phyloP scores from a whole-genome alignment of 1,139 yeast species.

The Tardiomyces digboiensis region DNA sequence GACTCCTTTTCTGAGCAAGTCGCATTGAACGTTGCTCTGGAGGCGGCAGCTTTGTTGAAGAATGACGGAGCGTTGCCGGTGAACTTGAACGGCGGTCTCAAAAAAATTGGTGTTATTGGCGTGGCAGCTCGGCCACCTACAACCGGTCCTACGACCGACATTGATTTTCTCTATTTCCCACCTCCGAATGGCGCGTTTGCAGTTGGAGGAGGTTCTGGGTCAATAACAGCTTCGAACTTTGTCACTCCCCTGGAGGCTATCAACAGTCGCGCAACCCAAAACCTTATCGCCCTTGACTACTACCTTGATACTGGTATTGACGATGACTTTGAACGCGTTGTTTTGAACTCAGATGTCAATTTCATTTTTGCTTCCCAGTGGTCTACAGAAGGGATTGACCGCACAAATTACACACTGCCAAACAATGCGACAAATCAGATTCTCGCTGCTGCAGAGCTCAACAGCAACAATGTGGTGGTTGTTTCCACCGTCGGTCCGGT shows the following conservation, averaged over 20 bases:
- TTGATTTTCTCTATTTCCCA: constrained; percentile 18
- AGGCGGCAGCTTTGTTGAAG: constrained; percentile 44
- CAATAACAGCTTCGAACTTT: constrained; percentile 44
- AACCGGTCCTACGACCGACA: constrained; percentile 31
- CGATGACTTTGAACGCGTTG: constrained; percentile 36
- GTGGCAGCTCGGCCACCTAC: constrained; percentile 20
- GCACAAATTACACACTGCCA: constrained; percentile 49
- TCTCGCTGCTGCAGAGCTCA: constrained; percentile 36
- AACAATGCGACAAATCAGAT: constrained; percentile 51
- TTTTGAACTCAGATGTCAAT: constrained; percentile 43
- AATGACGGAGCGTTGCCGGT: constrained; percentile 50
- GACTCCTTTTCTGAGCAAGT: constrained; percentile 39
- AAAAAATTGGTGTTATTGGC: constrained; percentile 39
- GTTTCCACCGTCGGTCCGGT: constrained; percentile 53
- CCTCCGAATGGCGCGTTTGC: constrained; percentile 18
- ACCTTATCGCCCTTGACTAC: constrained; percentile 13
- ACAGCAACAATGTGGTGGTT: constrained; percentile 47
- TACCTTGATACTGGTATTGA: constrained; percentile 23
- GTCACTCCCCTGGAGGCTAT: constrained; percentile 38
- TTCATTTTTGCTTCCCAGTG: constrained; percentile 35
- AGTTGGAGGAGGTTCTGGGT: constrained; percentile 38
- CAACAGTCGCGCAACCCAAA: constrained; percentile 8
- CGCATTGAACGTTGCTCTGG: constrained; percentile 47
- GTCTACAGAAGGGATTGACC: constrained; percentile 35
- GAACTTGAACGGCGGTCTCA: constrained; percentile 27